A percentile compares a stretch with the other conserved stretches of the same genome.
Conservation (phyloP, 202 grass and related monocot genomes). For the Digitaria exilis region DNA sequence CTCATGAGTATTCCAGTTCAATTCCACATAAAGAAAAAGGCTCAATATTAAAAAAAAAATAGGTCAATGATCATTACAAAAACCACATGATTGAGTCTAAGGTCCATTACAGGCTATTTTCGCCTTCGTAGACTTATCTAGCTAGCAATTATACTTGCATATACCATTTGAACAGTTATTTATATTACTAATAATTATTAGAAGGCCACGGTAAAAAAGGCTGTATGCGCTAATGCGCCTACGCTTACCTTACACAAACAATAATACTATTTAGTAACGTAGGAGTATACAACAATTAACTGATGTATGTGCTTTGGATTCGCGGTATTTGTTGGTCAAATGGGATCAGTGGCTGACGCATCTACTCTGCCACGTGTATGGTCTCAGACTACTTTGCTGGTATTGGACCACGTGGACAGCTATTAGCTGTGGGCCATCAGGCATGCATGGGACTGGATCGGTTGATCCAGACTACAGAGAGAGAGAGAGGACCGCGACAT, state of each 20-base stretch:
- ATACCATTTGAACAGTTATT: not conserved
- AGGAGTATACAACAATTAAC: too few relatives aligned
- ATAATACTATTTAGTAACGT: too few relatives aligned
- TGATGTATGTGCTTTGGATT: not conserved
- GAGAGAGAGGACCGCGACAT: too few relatives aligned
- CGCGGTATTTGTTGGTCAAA: not conserved
- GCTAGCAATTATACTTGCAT: not conserved
- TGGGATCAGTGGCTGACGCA: not conserved
- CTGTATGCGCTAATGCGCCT: too few relatives aligned
- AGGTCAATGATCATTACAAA: not conserved
- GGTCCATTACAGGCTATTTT: too few relatives aligned
- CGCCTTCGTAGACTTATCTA: too few relatives aligned
- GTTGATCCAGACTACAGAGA: not conserved
- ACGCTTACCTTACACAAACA: too few relatives aligned
- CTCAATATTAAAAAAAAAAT: too few relatives aligned
- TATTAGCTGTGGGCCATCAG: not conserved
- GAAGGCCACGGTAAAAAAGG: not conserved
- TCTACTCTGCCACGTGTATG: not conserved
- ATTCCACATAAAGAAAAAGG: not conserved
- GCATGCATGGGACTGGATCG: not conserved
- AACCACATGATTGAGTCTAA: not conserved
- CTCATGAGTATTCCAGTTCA: not conserved
- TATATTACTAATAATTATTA: not conserved
- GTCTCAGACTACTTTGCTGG: not conserved
- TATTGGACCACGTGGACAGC: conserved; percentile 37